Evolutionary conservation across 192 early-diverging fungal genomes (phyloP).

Genomic region (Entomortierella lignicola): DNA sequence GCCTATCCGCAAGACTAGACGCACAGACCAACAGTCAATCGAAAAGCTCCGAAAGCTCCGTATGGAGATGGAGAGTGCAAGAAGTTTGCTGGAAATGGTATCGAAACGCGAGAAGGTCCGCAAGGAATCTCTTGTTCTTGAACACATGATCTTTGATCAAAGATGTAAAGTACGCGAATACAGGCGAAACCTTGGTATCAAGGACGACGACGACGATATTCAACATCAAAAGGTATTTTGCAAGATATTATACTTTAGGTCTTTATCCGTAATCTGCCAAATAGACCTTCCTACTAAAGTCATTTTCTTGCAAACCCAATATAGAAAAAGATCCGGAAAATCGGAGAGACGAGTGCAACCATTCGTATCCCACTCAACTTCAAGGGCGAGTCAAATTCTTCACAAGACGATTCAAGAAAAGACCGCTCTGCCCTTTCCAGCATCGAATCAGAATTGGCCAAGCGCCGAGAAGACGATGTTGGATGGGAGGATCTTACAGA

Average conservation of each 20-base stretch:
- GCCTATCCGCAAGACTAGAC: conserved; percentile 85
- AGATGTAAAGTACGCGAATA: conserved; percentile 69
- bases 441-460: conserved; percentile 67
- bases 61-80: conserved; percentile 80
- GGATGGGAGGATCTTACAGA: conserved; percentile 79
- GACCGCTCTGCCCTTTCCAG: conserved; percentile 57
- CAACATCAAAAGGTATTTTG: conserved; percentile 31
- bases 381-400: conserved; percentile 57
- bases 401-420: conserved; percentile 49
- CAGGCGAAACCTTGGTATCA: conserved; percentile 77
- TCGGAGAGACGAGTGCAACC: conserved; percentile 57
- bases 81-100: conserved; percentile 85
- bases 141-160: conserved; percentile 83
- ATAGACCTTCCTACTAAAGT: background rate
- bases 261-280: background rate
- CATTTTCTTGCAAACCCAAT: conserved; percentile 3
- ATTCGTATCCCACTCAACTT: conserved; percentile 72
- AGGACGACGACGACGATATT: conserved; percentile 60
- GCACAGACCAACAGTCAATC: conserved; percentile 85
- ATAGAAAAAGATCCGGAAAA: conserved; percentile 50
- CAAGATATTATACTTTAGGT: background rate
- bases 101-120: conserved; percentile 80
- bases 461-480: conserved; percentile 66
- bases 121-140: conserved; percentile 77
- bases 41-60: conserved; percentile 88